Percentiles rank a stretch among this genome's conserved stretches.
phyloP scores from a whole-genome alignment of 2,329 filamentous ascomycete species.

The Botryotinia narcissicola region DNA sequence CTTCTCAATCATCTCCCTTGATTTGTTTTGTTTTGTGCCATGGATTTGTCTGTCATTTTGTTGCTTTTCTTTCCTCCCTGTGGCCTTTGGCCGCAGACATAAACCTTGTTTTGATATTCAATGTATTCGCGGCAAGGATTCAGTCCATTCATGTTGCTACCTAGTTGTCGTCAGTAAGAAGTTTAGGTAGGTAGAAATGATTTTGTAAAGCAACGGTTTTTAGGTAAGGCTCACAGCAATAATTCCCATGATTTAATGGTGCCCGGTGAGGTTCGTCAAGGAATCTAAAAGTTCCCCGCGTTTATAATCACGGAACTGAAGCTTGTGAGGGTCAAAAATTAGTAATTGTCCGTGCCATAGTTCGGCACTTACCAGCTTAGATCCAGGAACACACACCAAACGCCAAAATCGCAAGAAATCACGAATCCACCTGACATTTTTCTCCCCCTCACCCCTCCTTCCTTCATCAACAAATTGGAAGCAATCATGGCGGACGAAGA shows the following conservation, averaged over 20 bases:
- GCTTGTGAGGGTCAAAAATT: not conserved
- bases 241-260: not conserved
- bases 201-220: not conserved
- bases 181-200: not conserved
- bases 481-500: constrained; percentile 8
- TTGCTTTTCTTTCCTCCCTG: not conserved
- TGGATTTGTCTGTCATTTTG: not conserved
- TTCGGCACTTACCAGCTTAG: not conserved
- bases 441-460: not conserved
- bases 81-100: not conserved
- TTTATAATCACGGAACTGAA: not conserved
- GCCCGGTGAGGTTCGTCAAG: not conserved
- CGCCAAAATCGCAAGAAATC: constrained; percentile 12
- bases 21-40: not conserved
- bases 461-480: not conserved
- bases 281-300: not conserved
- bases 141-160: not conserved
- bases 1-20: not conserved
- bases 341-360: not conserved
- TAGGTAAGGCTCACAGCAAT: not conserved
- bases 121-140: not conserved
- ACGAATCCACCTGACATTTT: constrained; percentile 11
- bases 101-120: not conserved
- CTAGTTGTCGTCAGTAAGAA: not conserved
- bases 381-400: not conserved